Percentiles rank a stretch among this genome's conserved stretches.
phyloP scores from a whole-genome alignment of 2,329 filamentous ascomycete species.

The Albifimbria verrucaria region DNA sequence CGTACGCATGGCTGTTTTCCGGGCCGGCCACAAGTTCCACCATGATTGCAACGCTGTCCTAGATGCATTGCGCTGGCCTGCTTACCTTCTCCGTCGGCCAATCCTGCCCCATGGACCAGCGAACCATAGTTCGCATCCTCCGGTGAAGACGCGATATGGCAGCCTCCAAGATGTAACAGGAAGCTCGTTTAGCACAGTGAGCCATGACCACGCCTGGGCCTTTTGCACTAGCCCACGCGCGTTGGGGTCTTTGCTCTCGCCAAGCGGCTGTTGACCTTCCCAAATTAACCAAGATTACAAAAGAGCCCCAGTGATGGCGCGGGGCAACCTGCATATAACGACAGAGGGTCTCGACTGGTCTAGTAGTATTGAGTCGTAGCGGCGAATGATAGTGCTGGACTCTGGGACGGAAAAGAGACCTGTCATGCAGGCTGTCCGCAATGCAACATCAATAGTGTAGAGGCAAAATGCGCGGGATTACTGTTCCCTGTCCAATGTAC shows the following conservation, averaged over 20 bases:
- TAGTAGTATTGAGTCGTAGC: neutral
- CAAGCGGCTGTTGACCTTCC: neutral
- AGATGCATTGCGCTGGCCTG: too few species aligned
- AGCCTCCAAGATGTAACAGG: neutral
- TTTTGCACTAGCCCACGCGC: neutral
- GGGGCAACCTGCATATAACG: neutral
- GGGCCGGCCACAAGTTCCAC: neutral
- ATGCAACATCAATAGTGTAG: too few species aligned
- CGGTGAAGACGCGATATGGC: neutral
- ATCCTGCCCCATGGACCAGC: neutral
- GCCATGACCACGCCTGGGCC: neutral
- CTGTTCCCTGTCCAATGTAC: too few species aligned
- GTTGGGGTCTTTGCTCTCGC: neutral
- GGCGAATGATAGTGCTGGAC: too few species aligned
- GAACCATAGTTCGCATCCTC: neutral
- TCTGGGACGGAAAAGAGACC: too few species aligned
- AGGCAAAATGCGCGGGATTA: too few species aligned
- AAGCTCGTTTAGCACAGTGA: neutral
- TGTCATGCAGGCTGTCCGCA: too few species aligned
- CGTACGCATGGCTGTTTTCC: neutral
- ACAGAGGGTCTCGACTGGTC: neutral
- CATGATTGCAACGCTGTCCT: neutral
- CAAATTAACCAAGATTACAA: neutral
- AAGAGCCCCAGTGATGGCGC: neutral
- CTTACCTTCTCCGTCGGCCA: neutral